phyloP scores from a whole-genome alignment of 2,329 filamentous ascomycete genomes.

The Delphinella strobiligena region DNA sequence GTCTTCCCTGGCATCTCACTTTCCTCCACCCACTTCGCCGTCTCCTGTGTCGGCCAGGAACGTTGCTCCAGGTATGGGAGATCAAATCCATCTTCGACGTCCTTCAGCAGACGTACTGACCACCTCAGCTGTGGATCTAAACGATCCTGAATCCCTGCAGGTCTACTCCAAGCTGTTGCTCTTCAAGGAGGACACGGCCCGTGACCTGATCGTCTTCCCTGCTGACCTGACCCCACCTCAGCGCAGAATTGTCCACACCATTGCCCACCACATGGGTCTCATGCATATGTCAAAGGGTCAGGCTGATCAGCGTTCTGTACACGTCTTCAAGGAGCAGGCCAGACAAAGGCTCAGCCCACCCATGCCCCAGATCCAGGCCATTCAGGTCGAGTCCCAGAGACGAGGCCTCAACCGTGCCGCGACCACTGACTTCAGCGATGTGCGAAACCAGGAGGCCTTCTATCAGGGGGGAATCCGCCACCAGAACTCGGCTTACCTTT shows the following conservation, averaged over 20 bases:
- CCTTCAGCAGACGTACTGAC: conserved; percentile 11
- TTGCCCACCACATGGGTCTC: conserved; percentile 89
- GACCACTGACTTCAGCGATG: conserved; percentile 91
- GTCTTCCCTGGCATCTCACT: conserved; percentile 56
- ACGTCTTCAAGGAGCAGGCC: conserved; percentile 64
- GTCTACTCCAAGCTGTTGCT: conserved; percentile 85
- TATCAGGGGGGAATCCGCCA: conserved; percentile 68
- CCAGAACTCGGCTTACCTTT: conserved; percentile 69
- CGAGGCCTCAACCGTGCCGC: conserved; percentile 83
- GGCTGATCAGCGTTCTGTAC: conserved; percentile 78
- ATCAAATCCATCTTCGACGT: conserved; percentile 1
- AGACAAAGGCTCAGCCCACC: conserved; percentile 48
- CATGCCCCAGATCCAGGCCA: conserved; percentile 51
- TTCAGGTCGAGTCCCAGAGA: conserved; percentile 63
- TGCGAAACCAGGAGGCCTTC: conserved; percentile 60
- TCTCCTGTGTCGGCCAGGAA: conserved; percentile 53
- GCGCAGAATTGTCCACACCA: conserved; percentile 80
- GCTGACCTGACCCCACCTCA: conserved; percentile 69
- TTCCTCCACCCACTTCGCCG: conserved; percentile 48
- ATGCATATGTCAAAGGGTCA: conserved; percentile 83
- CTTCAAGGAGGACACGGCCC: conserved; percentile 68
- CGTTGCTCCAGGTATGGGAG: conserved; percentile 31
- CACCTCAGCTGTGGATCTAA: conserved; percentile 64
- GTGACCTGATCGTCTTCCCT: conserved; percentile 77
- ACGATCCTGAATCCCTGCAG: conserved; percentile 74